phyloP scores from a whole-genome alignment of 106 monocot species.

The Xerophyta viscosa region DNA sequence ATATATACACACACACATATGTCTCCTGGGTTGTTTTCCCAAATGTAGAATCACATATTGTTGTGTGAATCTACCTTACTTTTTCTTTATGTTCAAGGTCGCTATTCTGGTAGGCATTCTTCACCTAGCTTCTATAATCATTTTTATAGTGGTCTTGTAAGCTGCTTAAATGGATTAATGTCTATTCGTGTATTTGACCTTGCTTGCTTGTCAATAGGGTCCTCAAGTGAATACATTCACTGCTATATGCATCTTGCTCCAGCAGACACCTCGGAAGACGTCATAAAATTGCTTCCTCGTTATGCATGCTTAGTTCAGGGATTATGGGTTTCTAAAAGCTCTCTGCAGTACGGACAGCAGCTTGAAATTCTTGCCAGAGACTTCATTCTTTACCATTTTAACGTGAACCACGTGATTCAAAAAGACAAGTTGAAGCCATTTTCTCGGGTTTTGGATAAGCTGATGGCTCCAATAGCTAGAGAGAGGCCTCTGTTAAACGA shows the following conservation, averaged over 20 bases:
- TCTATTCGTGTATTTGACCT: background rate
- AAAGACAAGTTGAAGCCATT: conserved; percentile 15
- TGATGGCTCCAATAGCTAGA: conserved; percentile 38
- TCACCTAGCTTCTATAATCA: too few species aligned
- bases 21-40: too few species aligned
- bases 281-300: conserved; percentile 42
- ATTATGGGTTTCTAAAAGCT: conserved; percentile 82
- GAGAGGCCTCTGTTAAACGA: conserved; percentile 36
- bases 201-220: conserved; percentile 29
- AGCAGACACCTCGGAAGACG: conserved; percentile 24
- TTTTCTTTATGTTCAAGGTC: too few species aligned
- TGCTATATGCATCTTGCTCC: conserved; percentile 69
- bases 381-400: conserved; percentile 59
- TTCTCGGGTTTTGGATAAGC: too few species aligned
- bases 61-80: too few species aligned
- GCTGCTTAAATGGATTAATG: too few species aligned
- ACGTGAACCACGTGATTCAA: conserved; percentile 29
- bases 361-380: conserved; percentile 35
- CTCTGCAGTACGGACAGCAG: conserved; percentile 33
- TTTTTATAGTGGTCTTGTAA: too few species aligned
- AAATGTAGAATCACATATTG: too few species aligned
- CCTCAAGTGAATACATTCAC: conserved; percentile 54
- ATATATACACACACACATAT: too few species aligned
- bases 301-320: conserved; percentile 78
- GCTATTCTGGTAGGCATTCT: too few species aligned